Conservation (phyloP, 345 rosid species). For the Eucalyptus cloeziana region DNA sequence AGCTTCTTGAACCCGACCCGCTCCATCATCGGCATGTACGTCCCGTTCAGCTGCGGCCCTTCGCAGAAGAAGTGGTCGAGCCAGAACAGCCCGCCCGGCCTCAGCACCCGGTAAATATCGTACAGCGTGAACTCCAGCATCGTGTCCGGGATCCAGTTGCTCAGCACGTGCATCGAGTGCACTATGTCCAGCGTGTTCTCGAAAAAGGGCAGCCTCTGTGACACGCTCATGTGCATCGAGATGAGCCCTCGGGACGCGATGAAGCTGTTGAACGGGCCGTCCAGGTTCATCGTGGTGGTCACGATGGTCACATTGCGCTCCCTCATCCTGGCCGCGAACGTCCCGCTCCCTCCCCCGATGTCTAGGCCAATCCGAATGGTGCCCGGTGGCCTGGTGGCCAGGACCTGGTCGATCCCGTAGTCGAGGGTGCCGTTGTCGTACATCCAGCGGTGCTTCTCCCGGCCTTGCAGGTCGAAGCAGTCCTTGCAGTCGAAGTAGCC, state of each 20-base stretch:
- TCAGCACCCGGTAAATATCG: conserved; percentile 34
- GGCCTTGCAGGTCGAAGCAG: conserved; percentile 30
- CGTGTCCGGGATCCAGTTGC: conserved; percentile 36
- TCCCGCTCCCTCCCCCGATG: conserved; percentile 33
- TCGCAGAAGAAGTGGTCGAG: conserved; percentile 42
- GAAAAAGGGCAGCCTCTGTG: conserved; percentile 45
- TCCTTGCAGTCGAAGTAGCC: conserved; percentile 34
- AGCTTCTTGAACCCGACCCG: conserved; percentile 29
- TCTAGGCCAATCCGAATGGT: conserved; percentile 35
- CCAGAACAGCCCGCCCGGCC: conserved; percentile 51
- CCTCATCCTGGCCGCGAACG: conserved; percentile 51
- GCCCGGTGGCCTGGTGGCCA: conserved; percentile 2
- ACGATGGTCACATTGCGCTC: conserved; percentile 36
- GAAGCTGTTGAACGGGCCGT: conserved; percentile 43
- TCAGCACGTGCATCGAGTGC: conserved; percentile 37
- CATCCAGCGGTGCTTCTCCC: conserved; percentile 27
- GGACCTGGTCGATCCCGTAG: conserved; percentile 30
- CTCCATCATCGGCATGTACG: conserved; percentile 20
- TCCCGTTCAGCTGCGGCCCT: conserved; percentile 30
- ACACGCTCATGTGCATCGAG: conserved; percentile 25
- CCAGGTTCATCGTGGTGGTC: conserved; percentile 35
- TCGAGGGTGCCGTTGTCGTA: conserved; percentile 17
- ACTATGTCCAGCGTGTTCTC: conserved; percentile 43
- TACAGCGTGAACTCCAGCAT: conserved; percentile 32
- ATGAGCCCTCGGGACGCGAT: conserved; percentile 40